Evolutionary conservation across 1,284 basidiomycete genomes (phyloP).

Genomic region (Coniferiporia weirii): DNA sequence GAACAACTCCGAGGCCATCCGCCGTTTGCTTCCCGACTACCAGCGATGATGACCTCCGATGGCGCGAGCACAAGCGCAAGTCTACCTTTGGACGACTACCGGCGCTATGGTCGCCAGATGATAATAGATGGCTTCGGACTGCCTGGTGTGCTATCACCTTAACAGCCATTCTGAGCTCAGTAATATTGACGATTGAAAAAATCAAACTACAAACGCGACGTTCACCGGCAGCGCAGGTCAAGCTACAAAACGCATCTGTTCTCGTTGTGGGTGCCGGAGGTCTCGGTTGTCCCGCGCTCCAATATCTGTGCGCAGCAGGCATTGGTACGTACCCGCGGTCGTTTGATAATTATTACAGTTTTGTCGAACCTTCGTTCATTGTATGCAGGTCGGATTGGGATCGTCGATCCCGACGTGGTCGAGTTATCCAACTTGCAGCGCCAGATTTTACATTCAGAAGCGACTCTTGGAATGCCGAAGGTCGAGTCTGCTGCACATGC

Average conservation of each 20-base stretch:
- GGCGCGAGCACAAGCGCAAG: background rate
- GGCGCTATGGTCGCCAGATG: constrained; percentile 95
- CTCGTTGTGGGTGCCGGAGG: constrained; percentile 94
- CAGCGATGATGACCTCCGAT: background rate
- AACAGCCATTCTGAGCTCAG: background rate
- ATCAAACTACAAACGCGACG: background rate
- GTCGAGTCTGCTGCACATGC: constrained; percentile 75
- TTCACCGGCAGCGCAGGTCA: constrained; percentile 68
- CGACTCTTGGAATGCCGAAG: constrained; percentile 78
- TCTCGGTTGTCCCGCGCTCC: constrained; percentile 91
- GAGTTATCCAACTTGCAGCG: constrained; percentile 92
- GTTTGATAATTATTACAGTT: background rate
- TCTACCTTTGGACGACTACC: constrained; percentile 53
- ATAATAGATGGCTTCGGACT: constrained; percentile 89
- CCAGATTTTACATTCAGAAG: constrained; percentile 86
- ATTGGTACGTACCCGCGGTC: constrained; percentile 56
- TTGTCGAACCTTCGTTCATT: background rate
- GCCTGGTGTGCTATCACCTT: constrained; percentile 43
- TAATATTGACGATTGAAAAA: background rate
- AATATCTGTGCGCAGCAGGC: constrained; percentile 90
- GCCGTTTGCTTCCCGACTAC: no score
- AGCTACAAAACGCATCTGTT: constrained; percentile 69
- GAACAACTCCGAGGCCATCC: no score
- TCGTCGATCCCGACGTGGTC: constrained; percentile 90
- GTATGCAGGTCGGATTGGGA: constrained; percentile 66